Conservation (phyloP, 2,329 filamentous ascomycete species). For the Scedosporium dehoogii region DNA sequence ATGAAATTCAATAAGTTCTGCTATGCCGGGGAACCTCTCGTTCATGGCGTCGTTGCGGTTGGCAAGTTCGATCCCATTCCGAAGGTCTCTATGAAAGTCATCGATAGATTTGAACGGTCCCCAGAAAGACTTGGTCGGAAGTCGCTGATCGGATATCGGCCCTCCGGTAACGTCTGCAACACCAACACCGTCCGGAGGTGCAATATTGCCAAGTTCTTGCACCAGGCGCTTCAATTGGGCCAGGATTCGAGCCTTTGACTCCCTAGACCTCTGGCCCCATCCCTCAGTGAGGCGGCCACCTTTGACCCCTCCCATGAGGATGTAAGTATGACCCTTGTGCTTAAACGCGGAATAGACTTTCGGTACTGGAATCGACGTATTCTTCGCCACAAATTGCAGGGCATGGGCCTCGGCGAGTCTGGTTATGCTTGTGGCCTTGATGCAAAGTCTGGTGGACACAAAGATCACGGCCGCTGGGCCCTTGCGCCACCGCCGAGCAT, state of each 20-base stretch:
- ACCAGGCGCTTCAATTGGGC: too few species aligned
- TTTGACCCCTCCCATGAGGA: not conserved
- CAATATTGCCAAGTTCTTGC: not conserved
- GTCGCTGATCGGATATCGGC: not conserved
- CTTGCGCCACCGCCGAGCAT: not conserved
- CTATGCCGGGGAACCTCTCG: not conserved
- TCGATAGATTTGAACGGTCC: not conserved
- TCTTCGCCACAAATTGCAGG: conserved; percentile 12
- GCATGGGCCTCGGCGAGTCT: conserved; percentile 14
- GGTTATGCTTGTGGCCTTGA: too few species aligned
- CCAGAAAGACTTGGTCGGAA: not conserved
- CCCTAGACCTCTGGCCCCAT: too few species aligned
- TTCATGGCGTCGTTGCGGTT: not conserved
- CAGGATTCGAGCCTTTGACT: not conserved
- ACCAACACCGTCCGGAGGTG: not conserved
- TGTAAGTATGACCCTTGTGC: conserved; percentile 8
- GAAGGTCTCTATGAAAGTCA: not conserved
- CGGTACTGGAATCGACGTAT: conserved; percentile 15
- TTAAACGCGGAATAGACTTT: conserved; percentile 8
- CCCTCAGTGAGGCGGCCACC: not conserved
- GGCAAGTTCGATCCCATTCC: not conserved
- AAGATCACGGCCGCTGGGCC: not conserved
- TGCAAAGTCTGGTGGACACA: not conserved
- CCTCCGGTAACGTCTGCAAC: not conserved
- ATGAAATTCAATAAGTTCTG: not conserved